Percentiles rank a stretch among this genome's conserved stretches.
Evolutionary conservation across 2,329 filamentous ascomycete genomes (phyloP).

Genomic region (Lecanosticta acicola): DNA sequence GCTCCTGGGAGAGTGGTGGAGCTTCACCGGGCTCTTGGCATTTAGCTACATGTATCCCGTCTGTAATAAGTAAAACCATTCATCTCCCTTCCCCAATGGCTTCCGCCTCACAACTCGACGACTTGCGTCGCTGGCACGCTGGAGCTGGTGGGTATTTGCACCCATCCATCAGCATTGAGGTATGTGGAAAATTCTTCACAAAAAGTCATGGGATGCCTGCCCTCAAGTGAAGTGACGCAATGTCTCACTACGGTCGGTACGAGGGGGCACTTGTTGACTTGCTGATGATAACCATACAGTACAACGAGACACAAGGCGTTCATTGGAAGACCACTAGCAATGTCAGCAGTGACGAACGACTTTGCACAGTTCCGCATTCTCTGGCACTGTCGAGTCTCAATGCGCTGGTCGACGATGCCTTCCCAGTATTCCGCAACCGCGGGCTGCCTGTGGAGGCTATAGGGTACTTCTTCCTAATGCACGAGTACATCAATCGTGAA

Average conservation of each 20-base stretch:
- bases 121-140: conserved; percentile 30
- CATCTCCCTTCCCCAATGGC: neutral
- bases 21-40: no score
- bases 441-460: conserved; percentile 28
- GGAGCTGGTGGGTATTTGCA: conserved; percentile 29
- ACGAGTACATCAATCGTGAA: conserved; percentile 30
- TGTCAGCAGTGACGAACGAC: conserved; percentile 16
- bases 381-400: conserved; percentile 34
- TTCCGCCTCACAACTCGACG: conserved; percentile 6
- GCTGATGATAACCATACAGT: no score
- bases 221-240: neutral
- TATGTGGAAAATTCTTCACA: neutral
- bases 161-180: conserved; percentile 22
- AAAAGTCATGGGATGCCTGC: neutral
- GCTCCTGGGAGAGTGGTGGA: no score
- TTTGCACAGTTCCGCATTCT: conserved; percentile 30
- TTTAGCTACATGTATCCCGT: no score
- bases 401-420: conserved; percentile 33
- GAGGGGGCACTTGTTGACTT: no score
- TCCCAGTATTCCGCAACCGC: conserved; percentile 26
- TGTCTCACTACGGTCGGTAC: neutral
- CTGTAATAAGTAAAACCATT: neutral
- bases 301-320: conserved; percentile 23
- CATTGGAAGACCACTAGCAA: conserved; percentile 23
- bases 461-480: conserved; percentile 35